Evolutionary conservation across 2,329 filamentous ascomycete genomes (phyloP).

Genomic region (Alternaria infectoria): DNA sequence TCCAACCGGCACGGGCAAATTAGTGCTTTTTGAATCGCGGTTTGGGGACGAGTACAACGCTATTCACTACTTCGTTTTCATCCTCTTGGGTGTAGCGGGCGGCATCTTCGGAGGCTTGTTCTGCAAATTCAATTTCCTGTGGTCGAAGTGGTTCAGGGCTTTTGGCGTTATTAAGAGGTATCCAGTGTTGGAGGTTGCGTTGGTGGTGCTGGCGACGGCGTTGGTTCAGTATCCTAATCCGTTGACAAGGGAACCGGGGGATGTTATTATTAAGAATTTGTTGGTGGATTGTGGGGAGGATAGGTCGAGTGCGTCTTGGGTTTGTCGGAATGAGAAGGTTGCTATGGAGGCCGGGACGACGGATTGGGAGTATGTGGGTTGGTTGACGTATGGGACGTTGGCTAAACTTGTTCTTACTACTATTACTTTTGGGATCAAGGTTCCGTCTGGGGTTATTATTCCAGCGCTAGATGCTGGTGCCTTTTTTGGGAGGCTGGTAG

Average conservation of each 20-base stretch:
- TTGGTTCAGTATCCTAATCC: conserved; percentile 64
- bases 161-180: conserved; percentile 60
- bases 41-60: conserved; percentile 64
- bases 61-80: conserved; percentile 63
- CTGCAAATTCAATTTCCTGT: conserved; percentile 64
- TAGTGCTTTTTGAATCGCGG: conserved; percentile 66
- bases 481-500: conserved; percentile 63
- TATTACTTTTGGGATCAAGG: conserved; percentile 66
- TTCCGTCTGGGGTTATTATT: conserved; percentile 67
- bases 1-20: conserved; percentile 64
- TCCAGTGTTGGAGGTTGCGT: conserved; percentile 62
- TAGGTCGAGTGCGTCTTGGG: conserved; percentile 50
- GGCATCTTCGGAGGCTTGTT: conserved; percentile 66
- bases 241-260: conserved; percentile 61
- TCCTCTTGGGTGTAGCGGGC: conserved; percentile 63
- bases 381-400: conserved; percentile 60
- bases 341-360: not conserved
- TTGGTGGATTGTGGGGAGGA: conserved; percentile 60
- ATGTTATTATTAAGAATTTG: conserved; percentile 63
- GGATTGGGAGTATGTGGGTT: conserved; percentile 56
- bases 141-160: conserved; percentile 62
- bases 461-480: conserved; percentile 65
- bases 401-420: conserved; percentile 63
- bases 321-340: conserved; percentile 58
- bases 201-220: conserved; percentile 61